Base-by-base conservation (phyloP, 1,284 basidiomycete species). In the Acaromyces ingoldii region DNA sequence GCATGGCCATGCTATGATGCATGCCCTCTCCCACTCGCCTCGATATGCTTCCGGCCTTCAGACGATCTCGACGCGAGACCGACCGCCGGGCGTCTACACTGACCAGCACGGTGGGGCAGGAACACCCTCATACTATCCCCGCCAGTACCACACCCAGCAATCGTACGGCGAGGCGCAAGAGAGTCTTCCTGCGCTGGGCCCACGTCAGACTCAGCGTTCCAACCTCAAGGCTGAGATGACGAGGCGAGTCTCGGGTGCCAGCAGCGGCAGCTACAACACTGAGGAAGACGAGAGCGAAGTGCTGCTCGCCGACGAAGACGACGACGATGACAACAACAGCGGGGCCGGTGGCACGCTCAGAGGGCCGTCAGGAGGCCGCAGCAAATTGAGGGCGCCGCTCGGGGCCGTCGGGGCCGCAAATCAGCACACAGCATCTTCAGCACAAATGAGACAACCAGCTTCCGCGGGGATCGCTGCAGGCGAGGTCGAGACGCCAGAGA, bases 401-500 rank as follows among this genome's bases (percentile, higher is more conserved):
- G 31, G 25, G 4, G n/a, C 9, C 41, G 41, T 28, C 41, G 31
- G 15, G 29, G 6, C 29, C 29, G 29, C 6, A 6, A 13, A 30
- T 30, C 7, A 30, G 29, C 6, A 13, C 29, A 30, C 29, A 13
- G 29, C 29, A 13, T 13, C 17, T n/a, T n/a, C n/a, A n/a, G n/a
- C n/a, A n/a, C n/a, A n/a, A n/a, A n/a, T n/a, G 31, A 34, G 31
- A 34, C 31, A 10, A n/a, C 17, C 31, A n/a, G n/a, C 44, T 40
- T 13, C 28, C 21, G 44, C 44, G 19, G 44, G 44, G n/a, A 30
- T 7, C 2, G 31, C n/a, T 4, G 33, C 37, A 7, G 48, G 48
- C n/a, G 48, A 38, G 11, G 42, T 45, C 15, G 42, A 53, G 40
- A 37, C 17, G 19, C 26, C 15, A 30, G 70, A 74, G 57, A 72